Evolutionary conservation across 192 early-diverging fungal species (phyloP), one percentile per base, ranked within the genome.

Genomic region (Coemansia sp.): DNA sequence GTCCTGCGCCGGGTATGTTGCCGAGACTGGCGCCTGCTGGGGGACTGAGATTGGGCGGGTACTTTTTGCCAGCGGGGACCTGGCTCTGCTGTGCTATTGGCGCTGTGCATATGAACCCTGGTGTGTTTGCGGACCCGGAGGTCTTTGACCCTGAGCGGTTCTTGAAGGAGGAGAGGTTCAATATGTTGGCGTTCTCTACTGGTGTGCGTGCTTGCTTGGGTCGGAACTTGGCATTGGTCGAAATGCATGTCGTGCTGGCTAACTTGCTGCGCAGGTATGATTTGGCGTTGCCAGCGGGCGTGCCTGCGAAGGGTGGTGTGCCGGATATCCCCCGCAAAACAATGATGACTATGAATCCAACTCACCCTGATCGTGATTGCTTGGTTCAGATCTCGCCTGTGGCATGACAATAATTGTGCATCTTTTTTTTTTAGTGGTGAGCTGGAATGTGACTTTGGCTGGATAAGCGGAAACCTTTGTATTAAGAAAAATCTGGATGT

Each of bases 131-230:
- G 0, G 24, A 44, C 1, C 80, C 79, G 0, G 8, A 27, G 0
- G 2, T 34, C 7, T 85, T 85, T 61, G 45, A 76, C n/a, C 84
- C 84, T 2, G 80, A 82, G 9, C 63, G 84, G 43, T 85, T 85
- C 30, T 13, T 85, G 72, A 39, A 47, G 1, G 16, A 37, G 2
- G 63, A 68, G 29, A 20, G 35, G 20, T 63, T 64, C 4, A 76
- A 69, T 50, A 18, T 78, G 69, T 11, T 85, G 50, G 70, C 81
- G 18, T 87, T 87, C 53, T 80, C 86, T 0, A 75, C 66, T 3
- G 86, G 86, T n/a, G 77, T 79, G 29, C 81, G 84, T 4, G 74
- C 82, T 3, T 87, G 86, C 16, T 44, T 84, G 41, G 84, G 84
- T 18, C 68, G 75, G 20, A 78, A 82, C 62, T 59, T 87, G 71